A percentile compares a stretch with the other conserved stretches of the same genome.
phyloP scores from a whole-genome alignment of 2,329 filamentous ascomycete species.

The Mollisia scopiformis region DNA sequence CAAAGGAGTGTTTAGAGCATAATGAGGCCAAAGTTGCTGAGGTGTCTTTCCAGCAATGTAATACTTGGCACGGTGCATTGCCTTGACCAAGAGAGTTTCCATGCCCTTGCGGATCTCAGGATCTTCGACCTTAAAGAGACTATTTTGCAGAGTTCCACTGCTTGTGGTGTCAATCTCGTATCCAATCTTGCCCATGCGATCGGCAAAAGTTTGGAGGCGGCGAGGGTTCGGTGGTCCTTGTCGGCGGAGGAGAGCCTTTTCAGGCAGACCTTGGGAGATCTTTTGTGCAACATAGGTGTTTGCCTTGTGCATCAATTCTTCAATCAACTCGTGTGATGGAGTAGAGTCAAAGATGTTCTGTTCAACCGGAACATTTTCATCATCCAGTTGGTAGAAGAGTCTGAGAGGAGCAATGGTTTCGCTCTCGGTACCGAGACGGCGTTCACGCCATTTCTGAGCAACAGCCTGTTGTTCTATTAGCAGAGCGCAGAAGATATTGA shows the following conservation, averaged over 20 bases:
- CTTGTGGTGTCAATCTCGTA: conserved; percentile 88
- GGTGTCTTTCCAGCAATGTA: conserved; percentile 80
- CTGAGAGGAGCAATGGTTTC: conserved; percentile 84
- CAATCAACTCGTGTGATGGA: conserved; percentile 86
- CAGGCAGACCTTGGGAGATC: conserved; percentile 76
- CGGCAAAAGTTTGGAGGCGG: conserved; percentile 85
- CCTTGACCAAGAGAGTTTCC: conserved; percentile 93
- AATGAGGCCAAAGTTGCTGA: conserved; percentile 82
- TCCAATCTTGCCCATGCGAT: conserved; percentile 89
- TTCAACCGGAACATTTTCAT: conserved; percentile 97
- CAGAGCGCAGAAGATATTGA: neutral
- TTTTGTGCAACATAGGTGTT: conserved; percentile 89
- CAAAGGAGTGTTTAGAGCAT: conserved; percentile 86
- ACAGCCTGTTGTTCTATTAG: conserved; percentile 58
- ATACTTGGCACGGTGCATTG: conserved; percentile 96
- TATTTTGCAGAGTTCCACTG: conserved; percentile 91
- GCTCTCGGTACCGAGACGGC: conserved; percentile 78
- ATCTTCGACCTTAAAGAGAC: conserved; percentile 91
- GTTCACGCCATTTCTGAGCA: conserved; percentile 87
- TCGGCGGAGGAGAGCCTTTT: conserved; percentile 89
- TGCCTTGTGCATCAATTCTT: conserved; percentile 92
- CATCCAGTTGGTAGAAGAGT: conserved; percentile 90
- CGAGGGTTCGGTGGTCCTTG: conserved; percentile 85
- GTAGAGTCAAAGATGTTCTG: conserved; percentile 95
- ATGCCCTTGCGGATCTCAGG: conserved; percentile 91